phyloP scores from a whole-genome alignment of 2,329 filamentous ascomycete species.

The Talaromyces funiculosus region DNA sequence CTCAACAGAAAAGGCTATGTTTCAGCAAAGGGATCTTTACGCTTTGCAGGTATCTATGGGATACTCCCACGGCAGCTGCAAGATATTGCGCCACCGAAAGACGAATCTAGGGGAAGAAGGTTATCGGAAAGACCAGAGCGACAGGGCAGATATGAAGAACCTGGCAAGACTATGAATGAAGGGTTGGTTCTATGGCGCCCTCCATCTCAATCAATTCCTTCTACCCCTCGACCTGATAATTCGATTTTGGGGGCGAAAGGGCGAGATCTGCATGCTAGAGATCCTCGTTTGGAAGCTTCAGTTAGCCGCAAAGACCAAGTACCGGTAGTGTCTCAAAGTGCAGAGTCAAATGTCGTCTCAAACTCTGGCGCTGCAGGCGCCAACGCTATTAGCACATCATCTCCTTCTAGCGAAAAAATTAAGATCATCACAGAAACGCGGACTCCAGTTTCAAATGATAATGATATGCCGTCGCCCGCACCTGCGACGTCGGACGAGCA shows the following conservation, averaged over 20 bases:
- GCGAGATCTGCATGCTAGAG: neutral
- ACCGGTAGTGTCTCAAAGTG: neutral
- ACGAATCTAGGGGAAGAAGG: neutral
- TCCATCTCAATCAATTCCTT: neutral
- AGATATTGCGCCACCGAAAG: neutral
- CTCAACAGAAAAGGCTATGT: conserved; percentile 15
- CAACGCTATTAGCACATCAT: neutral
- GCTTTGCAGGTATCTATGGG: conserved; percentile 3
- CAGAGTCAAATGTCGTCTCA: neutral
- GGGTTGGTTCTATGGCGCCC: neutral
- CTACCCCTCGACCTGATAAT: neutral
- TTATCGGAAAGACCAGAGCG: conserved; percentile 9
- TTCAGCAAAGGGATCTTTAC: neutral
- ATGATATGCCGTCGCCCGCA: neutral
- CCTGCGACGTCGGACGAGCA: neutral
- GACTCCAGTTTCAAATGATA: neutral
- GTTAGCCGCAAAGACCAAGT: neutral
- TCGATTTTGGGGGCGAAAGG: neutral
- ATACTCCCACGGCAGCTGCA: conserved; percentile 1
- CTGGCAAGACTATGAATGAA: neutral
- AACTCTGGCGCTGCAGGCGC: neutral
- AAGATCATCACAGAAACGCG: neutral
- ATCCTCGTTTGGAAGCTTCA: neutral
- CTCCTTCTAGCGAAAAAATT: neutral
- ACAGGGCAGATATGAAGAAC: conserved; percentile 9